These are phyloP conservation scores for Colletotrichum camelliae DNA, from an alignment of 2,329 filamentous ascomycete genomes.

Conservation along the genomic window DNA sequence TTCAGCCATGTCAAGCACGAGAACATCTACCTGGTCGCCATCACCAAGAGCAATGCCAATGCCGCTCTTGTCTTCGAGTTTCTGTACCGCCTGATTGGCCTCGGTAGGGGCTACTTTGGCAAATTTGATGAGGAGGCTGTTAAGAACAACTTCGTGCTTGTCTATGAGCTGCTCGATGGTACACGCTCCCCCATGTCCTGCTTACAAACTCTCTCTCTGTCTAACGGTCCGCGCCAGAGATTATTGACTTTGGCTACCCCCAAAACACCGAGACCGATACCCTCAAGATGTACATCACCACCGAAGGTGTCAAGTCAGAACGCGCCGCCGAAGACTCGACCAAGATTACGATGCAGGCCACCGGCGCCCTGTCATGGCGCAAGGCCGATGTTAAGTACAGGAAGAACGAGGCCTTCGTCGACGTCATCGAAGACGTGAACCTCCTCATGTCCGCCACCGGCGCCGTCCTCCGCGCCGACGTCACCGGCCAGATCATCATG, in stretches of 20 bases:
- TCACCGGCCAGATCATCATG: constrained; percentile 98
- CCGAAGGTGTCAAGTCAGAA: constrained; percentile 96
- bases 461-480: constrained; percentile 91
- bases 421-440: constrained; percentile 99
- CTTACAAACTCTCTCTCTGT: not conserved
- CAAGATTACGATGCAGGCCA: constrained; percentile 99
- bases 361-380: constrained; percentile 94
- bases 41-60: constrained; percentile 99
- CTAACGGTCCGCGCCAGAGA: constrained; percentile 63
- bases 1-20: constrained; percentile 99
- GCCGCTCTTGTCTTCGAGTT: constrained; percentile 98
- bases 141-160: constrained; percentile 99
- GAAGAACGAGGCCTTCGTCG: constrained; percentile 99
- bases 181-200: constrained; percentile 25
- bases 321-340: constrained; percentile 87
- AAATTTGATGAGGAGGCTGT: constrained; percentile 99
- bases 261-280: constrained; percentile 99
- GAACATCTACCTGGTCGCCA: constrained; percentile 96
- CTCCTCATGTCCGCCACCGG: constrained; percentile 98
- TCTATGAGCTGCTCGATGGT: constrained; percentile 97
- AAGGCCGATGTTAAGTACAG: constrained; percentile 98
- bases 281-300: constrained; percentile 99
- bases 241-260: constrained; percentile 98
- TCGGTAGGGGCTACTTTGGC: constrained; percentile 96
- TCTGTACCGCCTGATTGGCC: constrained; percentile 85